phyloP scores from a whole-genome alignment of 768 basidiomycete genomes.

The Tylopilus balloui region DNA sequence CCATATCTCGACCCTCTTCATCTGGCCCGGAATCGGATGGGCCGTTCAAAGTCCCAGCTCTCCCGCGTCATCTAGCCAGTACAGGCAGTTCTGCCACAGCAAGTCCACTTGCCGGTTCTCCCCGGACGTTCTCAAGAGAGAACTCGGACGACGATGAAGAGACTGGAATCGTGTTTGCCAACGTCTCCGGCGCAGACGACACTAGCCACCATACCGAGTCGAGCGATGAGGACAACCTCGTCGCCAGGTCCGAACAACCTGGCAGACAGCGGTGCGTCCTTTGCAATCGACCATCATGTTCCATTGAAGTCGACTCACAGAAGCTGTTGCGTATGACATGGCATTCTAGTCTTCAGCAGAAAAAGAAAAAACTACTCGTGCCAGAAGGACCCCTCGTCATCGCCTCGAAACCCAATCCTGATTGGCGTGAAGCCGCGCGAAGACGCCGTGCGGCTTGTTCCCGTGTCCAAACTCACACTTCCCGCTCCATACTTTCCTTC shows the following conservation, averaged over 20 bases:
- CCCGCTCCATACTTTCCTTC: conserved; percentile 38
- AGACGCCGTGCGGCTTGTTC: conserved; percentile 40
- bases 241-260: conserved; percentile 50
- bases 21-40: conserved; percentile 61
- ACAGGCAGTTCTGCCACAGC: conserved; percentile 40
- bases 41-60: conserved; percentile 52
- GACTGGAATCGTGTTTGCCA: conserved; percentile 23
- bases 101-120: conserved; percentile 58
- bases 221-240: conserved; percentile 63
- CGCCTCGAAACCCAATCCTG: conserved; percentile 77
- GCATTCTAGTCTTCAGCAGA: conserved; percentile 40
- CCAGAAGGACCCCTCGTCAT: conserved; percentile 74
- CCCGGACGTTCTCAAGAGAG: conserved; percentile 28
- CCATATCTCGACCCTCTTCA: conserved; percentile 57
- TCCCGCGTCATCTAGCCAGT: conserved; percentile 54
- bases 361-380: conserved; percentile 34
- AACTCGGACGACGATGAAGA: conserved; percentile 27
- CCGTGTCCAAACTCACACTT: conserved; percentile 7
- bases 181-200: conserved; percentile 23
- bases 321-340: conserved; percentile 33
- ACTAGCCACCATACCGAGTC: conserved; percentile 37
- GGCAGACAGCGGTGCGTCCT: conserved; percentile 82
- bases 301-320: conserved; percentile 69
- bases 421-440: conserved; percentile 82
- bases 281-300: neutral